Evolutionary conservation across 2,329 filamentous ascomycete genomes (phyloP).

Genomic region (Elsinoe ampelina): DNA sequence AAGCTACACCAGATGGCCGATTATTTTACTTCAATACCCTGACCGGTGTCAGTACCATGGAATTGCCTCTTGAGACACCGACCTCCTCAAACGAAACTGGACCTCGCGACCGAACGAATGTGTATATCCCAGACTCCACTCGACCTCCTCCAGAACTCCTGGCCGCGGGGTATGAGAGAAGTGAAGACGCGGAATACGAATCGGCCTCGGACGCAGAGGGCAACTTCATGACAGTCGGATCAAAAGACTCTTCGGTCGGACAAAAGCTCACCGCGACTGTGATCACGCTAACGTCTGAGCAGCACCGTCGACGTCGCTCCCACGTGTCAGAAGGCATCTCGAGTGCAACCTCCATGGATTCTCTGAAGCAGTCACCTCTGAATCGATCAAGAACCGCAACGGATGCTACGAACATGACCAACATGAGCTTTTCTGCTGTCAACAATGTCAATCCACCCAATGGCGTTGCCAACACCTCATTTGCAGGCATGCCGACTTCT

Average conservation of each 20-base stretch:
- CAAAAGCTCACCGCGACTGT: constrained; percentile 18
- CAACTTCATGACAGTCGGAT: constrained; percentile 60
- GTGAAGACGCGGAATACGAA: constrained; percentile 86
- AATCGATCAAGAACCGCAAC: constrained; percentile 47
- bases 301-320: constrained; percentile 57
- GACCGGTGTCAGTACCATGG: constrained; percentile 89
- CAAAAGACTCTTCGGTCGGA: constrained; percentile 59
- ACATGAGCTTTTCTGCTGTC: constrained; percentile 40
- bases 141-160: constrained; percentile 85
- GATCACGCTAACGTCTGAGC: constrained; percentile 21
- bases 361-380: constrained; percentile 62
- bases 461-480: constrained; percentile 46
- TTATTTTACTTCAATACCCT: constrained; percentile 98
- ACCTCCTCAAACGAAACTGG: constrained; percentile 70
- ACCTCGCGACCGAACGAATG: constrained; percentile 79
- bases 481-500: constrained; percentile 42
- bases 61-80: constrained; percentile 86
- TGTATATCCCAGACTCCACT: constrained; percentile 80
- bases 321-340: constrained; percentile 63
- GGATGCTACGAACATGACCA: constrained; percentile 32
- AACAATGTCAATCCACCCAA: constrained; percentile 38
- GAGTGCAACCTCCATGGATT: constrained; percentile 84
- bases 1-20: constrained; percentile 85
- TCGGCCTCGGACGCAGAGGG: constrained; percentile 78
- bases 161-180: constrained; percentile 68